phyloP scores from a whole-genome alignment of 306 rosid genomes.

The Comarum palustre region DNA sequence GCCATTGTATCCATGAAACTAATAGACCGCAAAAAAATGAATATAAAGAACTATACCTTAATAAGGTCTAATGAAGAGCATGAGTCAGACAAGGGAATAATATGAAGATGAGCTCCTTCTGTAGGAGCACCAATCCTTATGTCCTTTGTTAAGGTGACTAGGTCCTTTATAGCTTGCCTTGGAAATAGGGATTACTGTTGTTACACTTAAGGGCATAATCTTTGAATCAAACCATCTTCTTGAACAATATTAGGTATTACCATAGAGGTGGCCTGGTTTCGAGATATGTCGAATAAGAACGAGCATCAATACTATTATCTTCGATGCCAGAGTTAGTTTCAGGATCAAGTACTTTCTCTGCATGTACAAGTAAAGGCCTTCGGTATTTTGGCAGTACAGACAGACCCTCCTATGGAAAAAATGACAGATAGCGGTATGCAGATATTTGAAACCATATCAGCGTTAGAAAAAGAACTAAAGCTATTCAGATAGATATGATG shows the following conservation, averaged over 20 bases:
- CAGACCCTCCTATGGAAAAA: constrained; percentile 59
- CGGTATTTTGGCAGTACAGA: constrained; percentile 72
- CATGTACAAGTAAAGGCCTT: constrained; percentile 83
- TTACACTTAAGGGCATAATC: background rate
- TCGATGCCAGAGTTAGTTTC: constrained; percentile 35
- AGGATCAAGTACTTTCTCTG: constrained; percentile 63
- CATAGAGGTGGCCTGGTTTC: constrained; percentile 76
- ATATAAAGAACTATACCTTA: constrained; percentile 42
- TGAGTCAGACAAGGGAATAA: constrained; percentile 91
- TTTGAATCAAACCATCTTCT: background rate
- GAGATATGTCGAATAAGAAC: constrained; percentile 66
- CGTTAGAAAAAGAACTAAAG: background rate
- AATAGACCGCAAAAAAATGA: background rate
- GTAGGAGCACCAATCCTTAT: constrained; percentile 66
- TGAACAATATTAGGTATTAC: constrained; percentile 34
- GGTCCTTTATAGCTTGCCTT: constrained; percentile 66
- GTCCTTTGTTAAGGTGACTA: constrained; percentile 62
- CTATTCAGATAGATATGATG: background rate
- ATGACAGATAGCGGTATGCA: constrained; percentile 23
- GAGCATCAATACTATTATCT: constrained; percentile 43
- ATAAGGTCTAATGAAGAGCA: constrained; percentile 71
- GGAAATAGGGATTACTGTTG: constrained; percentile 1
- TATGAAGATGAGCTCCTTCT: constrained; percentile 92
- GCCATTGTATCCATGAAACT: background rate
- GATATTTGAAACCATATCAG: constrained; percentile 24